phyloP scores from a whole-genome alignment of 2,329 filamentous ascomycete genomes.

The Penicillium sp. region DNA sequence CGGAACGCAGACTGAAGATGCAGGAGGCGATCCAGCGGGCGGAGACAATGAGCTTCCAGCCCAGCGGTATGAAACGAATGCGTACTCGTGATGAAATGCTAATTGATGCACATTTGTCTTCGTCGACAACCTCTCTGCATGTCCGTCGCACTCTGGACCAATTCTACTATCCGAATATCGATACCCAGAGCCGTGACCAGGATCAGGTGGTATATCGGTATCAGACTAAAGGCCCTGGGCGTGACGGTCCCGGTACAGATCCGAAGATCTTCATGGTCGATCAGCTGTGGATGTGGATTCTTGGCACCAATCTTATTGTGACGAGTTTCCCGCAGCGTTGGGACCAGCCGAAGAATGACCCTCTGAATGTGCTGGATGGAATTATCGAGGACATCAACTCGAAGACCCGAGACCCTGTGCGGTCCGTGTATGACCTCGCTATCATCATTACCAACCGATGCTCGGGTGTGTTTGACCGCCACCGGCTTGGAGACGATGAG shows the following conservation, averaged over 20 bases:
- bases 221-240: conserved; percentile 42
- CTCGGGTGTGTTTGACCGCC: conserved; percentile 62
- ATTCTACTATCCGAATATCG: conserved; percentile 63
- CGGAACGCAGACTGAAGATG: conserved; percentile 58
- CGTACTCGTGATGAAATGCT: conserved; percentile 39
- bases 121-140: conserved; percentile 48
- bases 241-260: conserved; percentile 41
- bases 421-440: conserved; percentile 64
- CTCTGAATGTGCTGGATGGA: conserved; percentile 62
- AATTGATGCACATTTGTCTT: conserved; percentile 41
- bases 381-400: conserved; percentile 67
- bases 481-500: conserved; percentile 59
- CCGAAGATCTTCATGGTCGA: conserved; percentile 69
- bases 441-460: conserved; percentile 63
- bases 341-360: conserved; percentile 62
- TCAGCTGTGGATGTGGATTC: conserved; percentile 67
- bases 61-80: conserved; percentile 31
- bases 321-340: conserved; percentile 44
- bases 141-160: conserved; percentile 66
- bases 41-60: conserved; percentile 27
- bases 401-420: conserved; percentile 61
- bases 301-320: conserved; percentile 61
- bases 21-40: conserved; percentile 53
- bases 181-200: conserved; percentile 61
- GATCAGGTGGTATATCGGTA: conserved; percentile 69